A percentile compares a stretch with the other conserved stretches of the same genome.
These are phyloP conservation scores for grape (Vitis vinifera) DNA, from an alignment of 164 flowering plant species.

Conservation along the genomic window DNA sequence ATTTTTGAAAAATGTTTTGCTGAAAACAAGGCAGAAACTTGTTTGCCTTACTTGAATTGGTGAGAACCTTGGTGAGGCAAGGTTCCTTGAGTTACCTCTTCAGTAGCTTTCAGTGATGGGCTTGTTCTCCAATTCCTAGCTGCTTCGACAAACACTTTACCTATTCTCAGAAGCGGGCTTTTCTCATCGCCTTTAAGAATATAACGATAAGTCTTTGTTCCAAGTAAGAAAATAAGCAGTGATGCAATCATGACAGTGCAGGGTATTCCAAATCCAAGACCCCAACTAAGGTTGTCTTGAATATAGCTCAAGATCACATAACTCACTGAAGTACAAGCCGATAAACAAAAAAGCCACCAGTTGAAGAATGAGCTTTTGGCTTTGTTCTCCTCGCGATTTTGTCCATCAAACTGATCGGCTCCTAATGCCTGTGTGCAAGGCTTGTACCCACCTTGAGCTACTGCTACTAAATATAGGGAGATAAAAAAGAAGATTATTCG, in stretches of 20 bases:
- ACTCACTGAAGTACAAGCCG: slow-evolving; percentile 4
- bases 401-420: no score
- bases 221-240: slow-evolving; percentile 18
- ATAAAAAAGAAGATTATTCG: slow-evolving; percentile 11
- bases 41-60: slow-evolving; percentile 7
- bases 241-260: slow-evolving; percentile 18
- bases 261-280: slow-evolving; percentile 32
- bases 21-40: background rate
- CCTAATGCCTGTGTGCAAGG: slow-evolving; percentile 16
- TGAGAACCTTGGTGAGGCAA: slow-evolving; percentile 8
- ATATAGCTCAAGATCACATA: slow-evolving; percentile 17
- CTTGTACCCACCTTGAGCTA: slow-evolving; percentile 14
- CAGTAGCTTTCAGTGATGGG: background rate
- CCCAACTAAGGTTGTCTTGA: slow-evolving; percentile 12
- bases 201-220: slow-evolving; percentile 22
- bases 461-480: slow-evolving; percentile 24
- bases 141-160: slow-evolving; percentile 16
- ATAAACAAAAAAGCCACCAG: slow-evolving; percentile 22
- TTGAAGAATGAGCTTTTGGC: no score
- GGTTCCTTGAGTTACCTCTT: slow-evolving; percentile 6
- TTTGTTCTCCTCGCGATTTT: no score
- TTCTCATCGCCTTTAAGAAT: background rate
- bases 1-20: no score
- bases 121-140: slow-evolving; percentile 13
- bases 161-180: slow-evolving; percentile 12